Base-by-base conservation (phyloP, 345 rosid genomes). In the Salix viminalis region DNA sequence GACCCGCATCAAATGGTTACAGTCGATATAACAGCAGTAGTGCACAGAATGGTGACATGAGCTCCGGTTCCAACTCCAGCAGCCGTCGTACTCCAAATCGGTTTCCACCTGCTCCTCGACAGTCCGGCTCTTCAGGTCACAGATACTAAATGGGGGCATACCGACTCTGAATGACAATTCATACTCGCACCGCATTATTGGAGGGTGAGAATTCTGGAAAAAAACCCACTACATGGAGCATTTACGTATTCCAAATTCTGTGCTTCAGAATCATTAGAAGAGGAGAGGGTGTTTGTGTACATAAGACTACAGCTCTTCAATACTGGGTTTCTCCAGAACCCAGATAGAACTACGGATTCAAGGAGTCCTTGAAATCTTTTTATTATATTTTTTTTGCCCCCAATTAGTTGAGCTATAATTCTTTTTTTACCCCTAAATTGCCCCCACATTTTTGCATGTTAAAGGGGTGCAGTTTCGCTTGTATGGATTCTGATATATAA, bases 81-180 rank as follows among this genome's bases (percentile, higher is more conserved):
- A 87, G 99, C 78, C 94, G 93, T 24, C 91, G 89, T 48, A 90
- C 98, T 9, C 98, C 98, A 0, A 88, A 52, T 36, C 84, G 98
- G 69, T 54, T 89, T 87, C 97, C 98, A 18, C 97, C 97, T 7
- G 91, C 93, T 32, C 97, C 98, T 4, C 98, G 97, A 1, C 88
- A 76, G 56, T 77, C 91, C 0, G 89, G 88, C 81, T 44, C 83
- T 56, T 34, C 72, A 9, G 61, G 61, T 16, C 54, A 65, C 58
- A 79, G 64, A 71, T 65, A 75, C 42, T 79, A 79, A 75, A 18
- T 21, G 3, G 21, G 26, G 32, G 36, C 16, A 5, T 1, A 21
- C 26, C 4, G 52, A 14, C 54, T 18, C 32, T n/a, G 4, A 41
- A 74, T 79, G 64, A 70, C 56, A 30, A 75, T 70, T 75, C 76